These are phyloP conservation scores for Skeletonema marinoi DNA, from an alignment of 108 stramenopile species.

Conservation along the genomic window DNA sequence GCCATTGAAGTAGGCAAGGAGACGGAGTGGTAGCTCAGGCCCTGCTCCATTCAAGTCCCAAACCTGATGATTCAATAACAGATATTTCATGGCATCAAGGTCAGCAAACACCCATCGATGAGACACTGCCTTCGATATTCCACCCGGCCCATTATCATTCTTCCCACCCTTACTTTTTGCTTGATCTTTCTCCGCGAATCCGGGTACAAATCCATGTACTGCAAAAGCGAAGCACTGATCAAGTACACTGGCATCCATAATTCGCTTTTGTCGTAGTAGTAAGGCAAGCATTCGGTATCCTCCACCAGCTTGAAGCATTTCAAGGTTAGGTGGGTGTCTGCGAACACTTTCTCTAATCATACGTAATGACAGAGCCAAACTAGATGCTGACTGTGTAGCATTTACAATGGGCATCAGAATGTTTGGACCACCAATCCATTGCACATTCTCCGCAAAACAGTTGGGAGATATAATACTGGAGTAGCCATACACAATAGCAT, in stretches of 20 bases:
- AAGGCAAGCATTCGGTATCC: conserved; percentile 84
- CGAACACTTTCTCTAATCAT: conserved; percentile 73
- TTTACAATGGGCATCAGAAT: conserved; percentile 79
- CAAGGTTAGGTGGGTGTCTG: conserved; percentile 81
- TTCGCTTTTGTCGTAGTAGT: conserved; percentile 74
- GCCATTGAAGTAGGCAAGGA: conserved; percentile 76
- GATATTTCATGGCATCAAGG: conserved; percentile 90
- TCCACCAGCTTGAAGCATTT: conserved; percentile 83
- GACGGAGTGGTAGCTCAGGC: conserved; percentile 74
- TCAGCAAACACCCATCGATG: conserved; percentile 86
- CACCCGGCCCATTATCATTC: conserved; percentile 22
- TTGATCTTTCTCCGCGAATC: conserved; percentile 44
- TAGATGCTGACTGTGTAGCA: conserved; percentile 66
- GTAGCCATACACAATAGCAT: conserved; percentile 77
- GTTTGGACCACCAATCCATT: conserved; percentile 85
- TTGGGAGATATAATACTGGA: conserved; percentile 70
- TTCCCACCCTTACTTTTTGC: conserved; percentile 28
- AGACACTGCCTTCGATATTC: conserved; percentile 45
- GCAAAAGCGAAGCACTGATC: conserved; percentile 89
- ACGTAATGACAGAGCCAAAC: conserved; percentile 69
- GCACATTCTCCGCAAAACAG: conserved; percentile 87
- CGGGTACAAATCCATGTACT: conserved; percentile 78
- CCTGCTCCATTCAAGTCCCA: conserved; percentile 80
- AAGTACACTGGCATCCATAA: conserved; percentile 72
- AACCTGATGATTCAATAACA: conserved; percentile 89